Base-by-base conservation (phyloP, 169 alveolate species). In the Plasmodium fragile region DNA sequence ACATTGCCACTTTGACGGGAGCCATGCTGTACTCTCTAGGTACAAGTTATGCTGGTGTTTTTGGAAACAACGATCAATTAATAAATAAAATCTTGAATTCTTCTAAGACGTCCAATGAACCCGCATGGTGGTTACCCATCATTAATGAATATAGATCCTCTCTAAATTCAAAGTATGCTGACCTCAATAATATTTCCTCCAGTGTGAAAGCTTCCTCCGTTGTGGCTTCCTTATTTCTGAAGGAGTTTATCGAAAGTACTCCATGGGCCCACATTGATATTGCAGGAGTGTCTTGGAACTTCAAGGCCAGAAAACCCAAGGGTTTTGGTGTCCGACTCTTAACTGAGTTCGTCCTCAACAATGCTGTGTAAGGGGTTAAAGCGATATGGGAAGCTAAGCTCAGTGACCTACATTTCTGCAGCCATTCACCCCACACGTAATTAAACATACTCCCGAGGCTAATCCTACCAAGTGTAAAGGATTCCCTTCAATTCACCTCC, bases 1-100 rank as follows among this genome's bases (percentile, higher is more conserved):
- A 98, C 72, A 83, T 97, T 36, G 99, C 99, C 45, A 99, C 99
- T 39, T 97, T 99, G 52, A 99, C 99, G 30, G 99, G 99, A 28
- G 99, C 99, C 1, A 92, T 94, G 89, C 87, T 96, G 25, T 91
- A 96, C 25, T 98, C 99, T 10, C 93, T 98, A 36, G 99, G 99
- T 41, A 87, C 94, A 43, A 89, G 94, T 30, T 89, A 69, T 89
- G 97, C 97, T 22, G 97, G 97, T 34, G 96, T 94, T 87, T 96
- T 96, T 81, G 97, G 96, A 30, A 96, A 95, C 77, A 75, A 90
- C 75, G 92, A 96, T 72, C 72, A 95, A 25, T 41, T 96, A 72
- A 78, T 96, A 93, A 45, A 93, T 18, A 72, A 81, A 85, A 25
- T 83, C 78, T 71, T 92, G 83, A 93, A 28, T 78, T 92, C 80